phyloP scores from a whole-genome alignment of 352 stramenopile species.

The Proteromonas lacertae region DNA sequence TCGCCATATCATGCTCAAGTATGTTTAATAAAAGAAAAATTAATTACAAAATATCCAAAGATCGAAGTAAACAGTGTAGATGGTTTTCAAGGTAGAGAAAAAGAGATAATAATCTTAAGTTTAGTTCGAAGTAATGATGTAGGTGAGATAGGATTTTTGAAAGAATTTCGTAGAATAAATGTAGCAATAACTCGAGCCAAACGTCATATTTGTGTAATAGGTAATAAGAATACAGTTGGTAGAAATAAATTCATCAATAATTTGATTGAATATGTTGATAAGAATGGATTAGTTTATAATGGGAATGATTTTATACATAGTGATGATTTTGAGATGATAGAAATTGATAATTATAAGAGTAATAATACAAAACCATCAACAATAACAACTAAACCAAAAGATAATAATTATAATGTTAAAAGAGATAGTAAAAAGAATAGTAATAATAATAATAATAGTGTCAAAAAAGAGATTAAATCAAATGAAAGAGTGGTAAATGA shows the following conservation, averaged over 20 bases:
- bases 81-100: constrained; percentile 63
- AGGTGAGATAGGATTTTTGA: constrained; percentile 56
- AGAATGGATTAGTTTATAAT: too few relatives aligned
- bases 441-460: too few relatives aligned
- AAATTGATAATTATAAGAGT: too few relatives aligned
- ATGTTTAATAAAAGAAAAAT: constrained; percentile 9
- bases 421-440: too few relatives aligned
- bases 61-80: constrained; percentile 55
- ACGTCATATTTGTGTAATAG: constrained; percentile 24
- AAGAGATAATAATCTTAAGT: constrained; percentile 51
- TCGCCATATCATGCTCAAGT: constrained; percentile 82
- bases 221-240: constrained; percentile 2
- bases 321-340: too few relatives aligned
- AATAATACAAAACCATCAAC: too few relatives aligned
- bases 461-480: too few relatives aligned
- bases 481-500: too few relatives aligned
- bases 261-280: not conserved
- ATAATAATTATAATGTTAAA: too few relatives aligned
- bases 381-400: too few relatives aligned
- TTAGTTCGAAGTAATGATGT: constrained; percentile 76
- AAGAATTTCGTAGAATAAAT: constrained; percentile 30
- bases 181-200: constrained; percentile 32
- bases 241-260: not conserved
- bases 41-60: constrained; percentile 32
- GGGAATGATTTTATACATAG: too few relatives aligned